Evolutionary conservation across 2,329 filamentous ascomycete species (phyloP).

Genomic region (Immersiporthe knoxdaviesiana): DNA sequence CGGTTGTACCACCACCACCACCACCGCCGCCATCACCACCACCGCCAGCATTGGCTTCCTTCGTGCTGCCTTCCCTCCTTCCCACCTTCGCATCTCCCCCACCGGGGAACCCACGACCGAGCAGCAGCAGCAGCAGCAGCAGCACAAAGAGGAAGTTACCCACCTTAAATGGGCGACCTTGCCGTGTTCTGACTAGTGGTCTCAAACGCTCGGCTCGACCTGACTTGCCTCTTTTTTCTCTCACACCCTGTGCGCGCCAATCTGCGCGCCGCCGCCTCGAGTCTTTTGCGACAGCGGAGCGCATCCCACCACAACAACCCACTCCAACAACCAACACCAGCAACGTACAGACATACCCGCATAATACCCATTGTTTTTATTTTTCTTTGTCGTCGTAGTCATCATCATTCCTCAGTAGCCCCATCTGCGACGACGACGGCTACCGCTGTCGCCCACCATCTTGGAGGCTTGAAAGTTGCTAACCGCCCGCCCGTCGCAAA

Average conservation of each 20-base stretch:
- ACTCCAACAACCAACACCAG: slow-evolving; percentile 19
- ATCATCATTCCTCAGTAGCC: background rate
- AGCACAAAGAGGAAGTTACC: background rate
- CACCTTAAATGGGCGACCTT: slow-evolving; percentile 1
- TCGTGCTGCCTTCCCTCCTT: background rate
- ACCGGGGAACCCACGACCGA: background rate
- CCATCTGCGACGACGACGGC: background rate
- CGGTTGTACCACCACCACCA: no score
- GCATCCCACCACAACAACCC: slow-evolving; percentile 17
- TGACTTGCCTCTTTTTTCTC: background rate
- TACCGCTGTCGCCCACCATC: background rate
- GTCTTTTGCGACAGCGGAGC: slow-evolving; percentile 7
- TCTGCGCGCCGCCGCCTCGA: slow-evolving; percentile 12
- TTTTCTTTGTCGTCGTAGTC: background rate
- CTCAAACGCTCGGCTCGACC: background rate
- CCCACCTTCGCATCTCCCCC: background rate
- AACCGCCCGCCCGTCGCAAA: slow-evolving; percentile 33
- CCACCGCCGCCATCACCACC: no score
- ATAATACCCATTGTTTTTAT: background rate
- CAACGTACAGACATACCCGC: background rate
- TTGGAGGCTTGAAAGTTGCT: slow-evolving; percentile 33
- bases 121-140: background rate
- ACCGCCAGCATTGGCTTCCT: background rate
- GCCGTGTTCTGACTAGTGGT: slow-evolving; percentile 14
- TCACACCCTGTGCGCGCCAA: slow-evolving; percentile 10